phyloP scores from a whole-genome alignment of 1,284 basidiomycete species.

The Tausonia pullulans region DNA sequence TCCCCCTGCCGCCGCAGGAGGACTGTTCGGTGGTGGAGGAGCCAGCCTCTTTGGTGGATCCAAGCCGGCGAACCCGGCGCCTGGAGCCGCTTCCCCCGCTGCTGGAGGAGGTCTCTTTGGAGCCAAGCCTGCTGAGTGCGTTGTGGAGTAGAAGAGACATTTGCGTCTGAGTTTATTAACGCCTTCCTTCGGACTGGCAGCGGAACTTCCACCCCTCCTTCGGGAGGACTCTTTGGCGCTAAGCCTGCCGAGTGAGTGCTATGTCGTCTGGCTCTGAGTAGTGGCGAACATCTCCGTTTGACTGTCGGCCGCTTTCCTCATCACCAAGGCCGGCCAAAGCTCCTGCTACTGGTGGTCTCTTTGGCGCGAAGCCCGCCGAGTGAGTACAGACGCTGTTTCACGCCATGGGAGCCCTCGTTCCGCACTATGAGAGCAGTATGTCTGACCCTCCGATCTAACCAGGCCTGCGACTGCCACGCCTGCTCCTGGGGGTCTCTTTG shows the following conservation, averaged over 20 bases:
- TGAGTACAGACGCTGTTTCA: background rate
- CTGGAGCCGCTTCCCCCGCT: constrained; percentile 14
- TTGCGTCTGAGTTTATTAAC: too few relatives aligned
- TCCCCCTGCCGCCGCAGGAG: too few relatives aligned
- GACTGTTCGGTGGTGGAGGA: too few relatives aligned
- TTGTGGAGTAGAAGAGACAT: too few relatives aligned
- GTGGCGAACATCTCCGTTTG: background rate
- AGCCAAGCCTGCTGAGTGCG: too few relatives aligned
- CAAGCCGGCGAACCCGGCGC: constrained; percentile 14
- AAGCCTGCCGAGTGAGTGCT: constrained; percentile 19
- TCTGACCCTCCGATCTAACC: background rate
- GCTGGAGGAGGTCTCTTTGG: constrained; percentile 23
- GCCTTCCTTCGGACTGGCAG: constrained; percentile 12
- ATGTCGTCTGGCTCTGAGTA: constrained; percentile 8
- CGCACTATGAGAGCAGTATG: too few relatives aligned
- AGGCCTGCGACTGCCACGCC: constrained; percentile 20
- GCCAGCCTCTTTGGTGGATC: background rate
- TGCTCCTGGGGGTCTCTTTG: constrained; percentile 25
- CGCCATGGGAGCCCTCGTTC: too few relatives aligned
- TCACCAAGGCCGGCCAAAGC: background rate
- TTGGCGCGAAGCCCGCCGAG: too few relatives aligned
- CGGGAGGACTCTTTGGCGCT: constrained; percentile 27
- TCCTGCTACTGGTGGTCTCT: constrained; percentile 22
- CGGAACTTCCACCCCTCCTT: constrained; percentile 18
- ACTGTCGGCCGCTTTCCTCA: background rate